Percentiles rank a stretch among this genome's conserved stretches.
Conservation (phyloP, 2,329 filamentous ascomycete species). For the Oidium heveae region DNA sequence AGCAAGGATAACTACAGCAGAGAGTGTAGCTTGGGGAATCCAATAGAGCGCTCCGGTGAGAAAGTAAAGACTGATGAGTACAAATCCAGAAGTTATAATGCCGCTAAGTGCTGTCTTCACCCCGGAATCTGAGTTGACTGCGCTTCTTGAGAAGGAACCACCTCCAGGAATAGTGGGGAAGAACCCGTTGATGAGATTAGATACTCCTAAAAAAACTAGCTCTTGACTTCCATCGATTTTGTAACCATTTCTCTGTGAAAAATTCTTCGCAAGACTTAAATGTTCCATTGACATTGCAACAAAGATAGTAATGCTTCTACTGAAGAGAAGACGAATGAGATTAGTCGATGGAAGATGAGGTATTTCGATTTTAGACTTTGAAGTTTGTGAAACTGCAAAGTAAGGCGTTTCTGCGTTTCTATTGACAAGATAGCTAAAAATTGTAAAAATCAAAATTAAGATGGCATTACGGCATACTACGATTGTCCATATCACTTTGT, state of each 20-base stretch:
- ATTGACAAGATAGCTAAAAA: conserved; percentile 37
- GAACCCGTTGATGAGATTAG: conserved; percentile 38
- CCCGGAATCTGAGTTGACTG: conserved; percentile 38
- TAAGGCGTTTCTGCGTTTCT: conserved; percentile 12
- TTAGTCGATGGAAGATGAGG: conserved; percentile 22
- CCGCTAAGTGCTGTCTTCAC: conserved; percentile 36
- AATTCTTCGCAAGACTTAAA: conserved; percentile 36
- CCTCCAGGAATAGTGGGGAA: conserved; percentile 37
- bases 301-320: conserved; percentile 30
- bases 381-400: conserved; percentile 31
- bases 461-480: conserved; percentile 35
- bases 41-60: conserved; percentile 37
- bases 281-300: conserved; percentile 25
- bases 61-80: conserved; percentile 38
- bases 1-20: conserved; percentile 27
- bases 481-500: conserved; percentile 31
- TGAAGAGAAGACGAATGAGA: conserved; percentile 27
- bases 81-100: conserved; percentile 31
- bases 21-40: conserved; percentile 38
- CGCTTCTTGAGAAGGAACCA: conserved; percentile 40
- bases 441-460: conserved; percentile 33
- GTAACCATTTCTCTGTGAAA: conserved; percentile 35
- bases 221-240: conserved; percentile 38
- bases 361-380: conserved; percentile 26
- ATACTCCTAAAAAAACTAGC: conserved; percentile 33